Evolutionary conservation across 2,329 filamentous ascomycete species (phyloP), one percentile per base, ranked within the genome.

Genomic region (Fusarium sp.): DNA sequence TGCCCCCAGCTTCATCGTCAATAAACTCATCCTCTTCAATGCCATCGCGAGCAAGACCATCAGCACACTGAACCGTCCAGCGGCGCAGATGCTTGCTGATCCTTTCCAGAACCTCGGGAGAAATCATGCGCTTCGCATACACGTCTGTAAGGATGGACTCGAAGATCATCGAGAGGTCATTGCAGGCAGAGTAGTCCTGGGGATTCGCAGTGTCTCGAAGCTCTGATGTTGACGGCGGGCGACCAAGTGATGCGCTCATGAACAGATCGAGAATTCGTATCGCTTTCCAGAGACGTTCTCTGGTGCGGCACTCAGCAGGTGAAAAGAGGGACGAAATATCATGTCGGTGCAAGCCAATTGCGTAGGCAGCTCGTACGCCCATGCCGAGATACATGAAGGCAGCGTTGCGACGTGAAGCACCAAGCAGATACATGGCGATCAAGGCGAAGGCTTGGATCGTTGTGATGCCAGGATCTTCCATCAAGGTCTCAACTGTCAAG

Each of bases 311-410:
- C 37, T 83, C 81, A 0, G 65, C 70, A 0, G 68, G 37, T 1
- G 75, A 71, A 27, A 82, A 83, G 0, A 81, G 66, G 4, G 77
- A 74, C 0, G 77, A 77, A 59, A 80, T 78, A 27, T 83, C 75
- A 9, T 76, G 66, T 3, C 78, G 73, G 41, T 83, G 79, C 2
- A 83, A 76, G 0, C 81, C 82, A 7, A 83, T 70, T 0, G 81
- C 78, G 50, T 82, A 81, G 2, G 82, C 82, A 7, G 85, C 85
- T 22, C 82, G 75, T 2, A 81, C 82, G 3, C 82, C 83, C 45
- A 81, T 79, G 4, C 83, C 83, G 3, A 84, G 77, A 31, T 83
- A 80, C 81, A 84, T 82, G 13, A 82, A 83, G 0, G 83, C 83
- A 5, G 83, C 80, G 41, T 83, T 84, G 0, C 81, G 76, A 3